Evolutionary conservation across 2,329 filamentous ascomycete genomes (phyloP).

Genomic region (Xylaria arbuscula): DNA sequence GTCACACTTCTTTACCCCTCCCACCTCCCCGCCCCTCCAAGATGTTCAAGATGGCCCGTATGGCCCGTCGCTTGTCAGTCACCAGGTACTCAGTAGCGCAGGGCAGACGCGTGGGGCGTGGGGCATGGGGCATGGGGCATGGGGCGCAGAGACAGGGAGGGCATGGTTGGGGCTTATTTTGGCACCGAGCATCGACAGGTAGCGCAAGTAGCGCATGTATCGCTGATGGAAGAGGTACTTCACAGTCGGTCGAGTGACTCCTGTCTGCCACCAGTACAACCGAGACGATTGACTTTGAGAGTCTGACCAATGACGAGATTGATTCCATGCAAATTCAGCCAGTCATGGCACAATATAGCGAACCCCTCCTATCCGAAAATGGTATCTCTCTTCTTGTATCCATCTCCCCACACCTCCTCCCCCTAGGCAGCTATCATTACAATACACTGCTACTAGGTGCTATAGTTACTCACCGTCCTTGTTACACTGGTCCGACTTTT

Average conservation of each 20-base stretch:
- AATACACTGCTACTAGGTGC: no score
- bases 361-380: not conserved
- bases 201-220: slow-evolving; percentile 42
- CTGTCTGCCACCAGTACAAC: not conserved
- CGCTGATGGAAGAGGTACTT: slow-evolving; percentile 41
- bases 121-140: slow-evolving; percentile 40
- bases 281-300: not conserved
- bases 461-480: not conserved
- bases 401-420: no score
- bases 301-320: not conserved
- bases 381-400: no score
- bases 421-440: not conserved
- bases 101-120: slow-evolving; percentile 46
- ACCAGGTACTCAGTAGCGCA: slow-evolving; percentile 42
- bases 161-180: slow-evolving; percentile 44
- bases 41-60: not conserved
- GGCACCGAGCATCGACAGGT: slow-evolving; percentile 40
- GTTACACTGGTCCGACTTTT: not conserved
- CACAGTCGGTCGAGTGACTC: slow-evolving; percentile 39
- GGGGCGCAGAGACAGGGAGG: slow-evolving; percentile 40
- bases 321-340: not conserved
- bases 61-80: slow-evolving; percentile 38
- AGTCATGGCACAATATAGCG: not conserved
- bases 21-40: slow-evolving; percentile 26
- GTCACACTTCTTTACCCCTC: slow-evolving; percentile 44